Base-by-base conservation (phyloP, 495 filamentous ascomycete species). In the Hypomontagnella submonticulosa region DNA sequence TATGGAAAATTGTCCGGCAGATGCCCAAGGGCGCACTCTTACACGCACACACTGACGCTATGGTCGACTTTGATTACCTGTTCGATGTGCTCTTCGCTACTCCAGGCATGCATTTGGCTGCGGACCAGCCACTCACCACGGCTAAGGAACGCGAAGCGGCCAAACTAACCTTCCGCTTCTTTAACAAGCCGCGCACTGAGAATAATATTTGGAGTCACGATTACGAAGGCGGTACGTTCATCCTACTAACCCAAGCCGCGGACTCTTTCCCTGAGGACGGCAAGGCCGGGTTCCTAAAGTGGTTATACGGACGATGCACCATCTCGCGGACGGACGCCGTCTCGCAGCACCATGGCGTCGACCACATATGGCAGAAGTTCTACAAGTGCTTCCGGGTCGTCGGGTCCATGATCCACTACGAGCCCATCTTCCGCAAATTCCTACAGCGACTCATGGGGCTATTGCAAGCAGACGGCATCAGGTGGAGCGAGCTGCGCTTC, bases 11-110 rank as follows among this genome's bases (percentile, higher is more conserved):
- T 53, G 84, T 97, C 3, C 82, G 88, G 47, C 83, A 78, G 41
- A 90, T 99, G 90, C 95, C 95, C 16, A 98, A 99, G 72, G 95
- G 95, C 3, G 87, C 90, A 4, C 82, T 98, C 7, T 76, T 98
- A 52, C 93, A 97, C 77, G 90, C 92, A 5, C 92, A 97, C 76
- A 75, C 95, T 52, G 89, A 95, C 72, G 91, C 92, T 61, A 94
- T 96, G 88, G 89, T 95, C 48, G 91, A 97, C 70, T 83, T 91
- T 43, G 89, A 91, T 60, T 94, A 86, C 75, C 75, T 97, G 3
- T 79, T 96, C 37, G 82, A 87, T 11, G 80, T 88, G 61, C 85
- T 89, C 1, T 80, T 97, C 32, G 79, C 81, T 4, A 94, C 89
- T 0, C 83, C 86, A 0, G 92, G 93, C 0, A 89, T 98, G 63